These are phyloP conservation scores for Colletotrichum sp. DNA, from an alignment of 2,329 filamentous ascomycete species.

Conservation along the genomic window DNA sequence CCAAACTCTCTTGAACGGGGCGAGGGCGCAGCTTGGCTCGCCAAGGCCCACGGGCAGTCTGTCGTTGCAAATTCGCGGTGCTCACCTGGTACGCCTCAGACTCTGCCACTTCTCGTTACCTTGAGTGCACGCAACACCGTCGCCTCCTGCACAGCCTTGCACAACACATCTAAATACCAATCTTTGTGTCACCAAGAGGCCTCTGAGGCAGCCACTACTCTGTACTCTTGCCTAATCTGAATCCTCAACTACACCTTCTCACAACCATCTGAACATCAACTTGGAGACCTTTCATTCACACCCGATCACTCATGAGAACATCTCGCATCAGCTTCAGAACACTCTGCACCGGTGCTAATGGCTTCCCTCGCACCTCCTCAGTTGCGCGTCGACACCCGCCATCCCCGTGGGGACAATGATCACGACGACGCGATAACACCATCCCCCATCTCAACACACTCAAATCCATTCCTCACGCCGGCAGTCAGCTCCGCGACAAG, in stretches of 20 bases:
- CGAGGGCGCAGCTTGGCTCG: conserved; percentile 3
- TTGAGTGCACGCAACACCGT: background rate
- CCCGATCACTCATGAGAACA: background rate
- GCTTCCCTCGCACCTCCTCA: conserved; percentile 19
- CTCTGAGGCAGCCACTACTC: background rate
- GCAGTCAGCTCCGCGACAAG: conserved; percentile 20
- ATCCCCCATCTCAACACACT: conserved; percentile 22
- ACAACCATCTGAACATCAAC: background rate
- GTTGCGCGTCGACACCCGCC: conserved; percentile 18
- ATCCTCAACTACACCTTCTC: background rate
- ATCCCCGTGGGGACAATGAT: conserved; percentile 5
- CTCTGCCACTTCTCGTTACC: background rate
- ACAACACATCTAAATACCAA: conserved; percentile 1
- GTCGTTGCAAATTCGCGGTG: background rate
- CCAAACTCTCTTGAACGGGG: conserved; percentile 10
- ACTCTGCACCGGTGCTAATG: conserved; percentile 13
- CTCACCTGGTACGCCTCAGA: background rate
- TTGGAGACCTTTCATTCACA: background rate
- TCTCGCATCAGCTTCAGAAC: background rate
- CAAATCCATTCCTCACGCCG: conserved; percentile 30
- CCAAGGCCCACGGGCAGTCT: background rate
- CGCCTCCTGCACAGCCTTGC: background rate
- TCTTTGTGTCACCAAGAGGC: background rate
- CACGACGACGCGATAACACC: conserved; percentile 20
- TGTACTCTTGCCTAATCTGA: background rate